Percentiles rank a stretch among this genome's conserved stretches.
Conservation (phyloP, 2,329 filamentous ascomycete species). For the Phyllachora maydis region DNA sequence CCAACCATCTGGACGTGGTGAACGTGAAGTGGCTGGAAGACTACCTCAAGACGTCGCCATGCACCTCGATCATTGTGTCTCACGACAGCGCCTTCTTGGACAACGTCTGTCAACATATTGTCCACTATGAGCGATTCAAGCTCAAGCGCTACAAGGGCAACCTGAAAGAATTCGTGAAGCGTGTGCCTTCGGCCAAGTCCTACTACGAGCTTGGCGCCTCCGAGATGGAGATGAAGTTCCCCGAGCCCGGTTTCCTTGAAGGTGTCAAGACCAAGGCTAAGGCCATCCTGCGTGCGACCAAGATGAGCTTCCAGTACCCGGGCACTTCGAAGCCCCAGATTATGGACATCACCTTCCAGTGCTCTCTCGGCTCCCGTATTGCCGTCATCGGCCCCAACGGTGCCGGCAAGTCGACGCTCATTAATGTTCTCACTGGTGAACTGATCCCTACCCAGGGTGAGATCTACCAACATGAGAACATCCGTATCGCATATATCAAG, state of each 20-base stretch:
- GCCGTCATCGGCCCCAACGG: conserved; percentile 96
- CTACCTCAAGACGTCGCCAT: conserved; percentile 85
- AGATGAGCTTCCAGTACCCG: conserved; percentile 89
- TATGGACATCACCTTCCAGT: conserved; percentile 67
- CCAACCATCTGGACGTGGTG: conserved; percentile 90
- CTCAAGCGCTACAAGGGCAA: conserved; percentile 72
- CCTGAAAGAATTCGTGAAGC: conserved; percentile 63
- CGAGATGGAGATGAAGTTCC: conserved; percentile 93
- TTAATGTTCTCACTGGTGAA: conserved; percentile 92
- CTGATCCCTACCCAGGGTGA: conserved; percentile 62
- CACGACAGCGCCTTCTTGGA: conserved; percentile 97
- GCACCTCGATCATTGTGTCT: conserved; percentile 94
- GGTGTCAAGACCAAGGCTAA: conserved; percentile 91
- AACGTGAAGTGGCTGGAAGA: conserved; percentile 94
- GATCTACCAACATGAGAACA: conserved; percentile 95
- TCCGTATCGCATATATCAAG: conserved; percentile 98
- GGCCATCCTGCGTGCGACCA: conserved; percentile 85
- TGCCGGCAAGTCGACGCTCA: conserved; percentile 93
- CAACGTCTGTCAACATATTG: conserved; percentile 94
- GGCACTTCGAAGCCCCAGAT: conserved; percentile 74
- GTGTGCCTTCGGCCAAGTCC: conserved; percentile 85
- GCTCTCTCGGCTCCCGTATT: conserved; percentile 76
- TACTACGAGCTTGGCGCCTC: conserved; percentile 91
- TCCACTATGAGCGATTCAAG: conserved; percentile 91
- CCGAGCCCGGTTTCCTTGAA: conserved; percentile 76